A percentile compares a stretch with the other conserved stretches of the same genome.
Conservation (phyloP, 176 grass and related monocot genomes). For the Saccharum spontaneum region DNA sequence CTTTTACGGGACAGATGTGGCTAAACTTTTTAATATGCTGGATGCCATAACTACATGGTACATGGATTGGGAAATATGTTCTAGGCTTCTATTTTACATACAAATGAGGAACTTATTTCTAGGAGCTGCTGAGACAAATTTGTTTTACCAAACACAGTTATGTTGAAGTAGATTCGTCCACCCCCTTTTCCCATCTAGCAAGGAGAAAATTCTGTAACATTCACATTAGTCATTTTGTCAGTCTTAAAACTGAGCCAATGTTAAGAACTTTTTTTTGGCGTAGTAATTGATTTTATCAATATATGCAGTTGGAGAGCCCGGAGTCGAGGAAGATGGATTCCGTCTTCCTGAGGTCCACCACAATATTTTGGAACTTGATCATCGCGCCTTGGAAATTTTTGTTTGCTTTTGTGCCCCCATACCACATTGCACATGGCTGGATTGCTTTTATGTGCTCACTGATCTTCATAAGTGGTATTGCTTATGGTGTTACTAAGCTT, state of each 20-base stretch:
- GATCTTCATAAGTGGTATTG: constrained; percentile 79
- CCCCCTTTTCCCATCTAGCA: background rate
- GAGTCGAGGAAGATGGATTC: constrained; percentile 52
- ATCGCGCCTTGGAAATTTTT: constrained; percentile 70
- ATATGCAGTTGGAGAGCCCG: constrained; percentile 52
- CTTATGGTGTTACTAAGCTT: constrained; percentile 83
- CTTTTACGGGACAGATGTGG: background rate
- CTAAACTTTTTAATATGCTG: background rate
- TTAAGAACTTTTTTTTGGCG: background rate
- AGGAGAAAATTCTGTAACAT: background rate
- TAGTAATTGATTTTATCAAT: constrained; percentile 10
- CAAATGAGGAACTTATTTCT: background rate
- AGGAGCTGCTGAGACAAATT: background rate
- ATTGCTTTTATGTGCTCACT: constrained; percentile 75
- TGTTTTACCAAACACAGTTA: background rate
- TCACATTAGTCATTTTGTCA: background rate
- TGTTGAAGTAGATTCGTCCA: background rate
- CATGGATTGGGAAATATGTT: background rate
- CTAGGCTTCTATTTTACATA: background rate
- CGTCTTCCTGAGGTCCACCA: constrained; percentile 21
- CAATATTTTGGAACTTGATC: constrained; percentile 56
- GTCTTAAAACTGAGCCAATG: background rate
- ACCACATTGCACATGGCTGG: constrained; percentile 80
- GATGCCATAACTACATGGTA: background rate
- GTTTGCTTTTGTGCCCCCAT: constrained; percentile 77